phyloP scores from a whole-genome alignment of 2,329 filamentous ascomycete species.

The Aspergillus viridinutans region DNA sequence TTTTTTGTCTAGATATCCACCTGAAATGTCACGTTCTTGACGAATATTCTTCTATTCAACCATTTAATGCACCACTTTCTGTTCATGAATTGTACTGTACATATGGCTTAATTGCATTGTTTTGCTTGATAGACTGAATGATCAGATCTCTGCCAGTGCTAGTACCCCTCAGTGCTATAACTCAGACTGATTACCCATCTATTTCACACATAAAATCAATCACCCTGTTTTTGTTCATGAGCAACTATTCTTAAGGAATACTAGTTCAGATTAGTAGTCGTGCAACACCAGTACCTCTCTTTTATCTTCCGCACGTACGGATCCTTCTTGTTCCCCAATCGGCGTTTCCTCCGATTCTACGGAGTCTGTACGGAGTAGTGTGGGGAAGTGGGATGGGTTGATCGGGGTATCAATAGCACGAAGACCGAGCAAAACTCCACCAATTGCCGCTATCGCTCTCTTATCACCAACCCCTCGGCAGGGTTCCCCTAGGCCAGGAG shows the following conservation, averaged over 20 bases:
- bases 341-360: neutral
- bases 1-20: neutral
- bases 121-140: constrained; percentile 3
- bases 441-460: constrained; percentile 11
- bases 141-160: constrained; percentile 4
- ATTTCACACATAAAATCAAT: neutral
- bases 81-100: neutral
- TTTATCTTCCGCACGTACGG: neutral
- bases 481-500: constrained; percentile 2
- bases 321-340: neutral
- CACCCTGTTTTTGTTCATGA: neutral
- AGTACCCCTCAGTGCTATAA: neutral
- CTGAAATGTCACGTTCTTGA: constrained; percentile 1
- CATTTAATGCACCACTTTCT: neutral
- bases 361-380: constrained; percentile 1
- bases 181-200: neutral
- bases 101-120: constrained; percentile 2
- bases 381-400: constrained; percentile 16
- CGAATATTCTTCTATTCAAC: neutral
- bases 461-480: constrained; percentile 13
- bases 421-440: constrained; percentile 18
- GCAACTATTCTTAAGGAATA: neutral
- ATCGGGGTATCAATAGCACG: constrained; percentile 31
- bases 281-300: too few species aligned
- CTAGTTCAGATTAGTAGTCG: neutral